These are phyloP conservation scores for Arbutus unedo DNA, from an alignment of 148 eudicot species.

Conservation along the genomic window DNA sequence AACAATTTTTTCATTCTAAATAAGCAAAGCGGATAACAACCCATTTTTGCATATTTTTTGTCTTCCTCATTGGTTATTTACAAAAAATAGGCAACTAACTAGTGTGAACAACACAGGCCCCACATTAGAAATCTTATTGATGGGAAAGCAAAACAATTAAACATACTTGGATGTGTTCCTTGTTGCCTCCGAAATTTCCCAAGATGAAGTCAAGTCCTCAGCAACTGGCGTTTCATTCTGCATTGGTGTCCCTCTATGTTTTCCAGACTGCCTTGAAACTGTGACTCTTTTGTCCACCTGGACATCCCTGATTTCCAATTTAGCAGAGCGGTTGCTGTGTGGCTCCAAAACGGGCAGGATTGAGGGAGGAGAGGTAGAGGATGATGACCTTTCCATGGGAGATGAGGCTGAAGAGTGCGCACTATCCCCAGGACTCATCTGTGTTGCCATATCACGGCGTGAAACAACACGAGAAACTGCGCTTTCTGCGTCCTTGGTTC, in stretches of 20 bases:
- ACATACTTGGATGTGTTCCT: constrained; percentile 46
- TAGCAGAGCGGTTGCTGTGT: constrained; percentile 24
- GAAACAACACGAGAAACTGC: constrained; percentile 32
- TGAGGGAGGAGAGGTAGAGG: constrained; percentile 32
- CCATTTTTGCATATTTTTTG: background rate
- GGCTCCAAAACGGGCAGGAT: constrained; percentile 18
- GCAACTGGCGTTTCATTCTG: constrained; percentile 22
- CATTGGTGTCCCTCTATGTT: constrained; percentile 19
- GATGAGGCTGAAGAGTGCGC: constrained; percentile 28
- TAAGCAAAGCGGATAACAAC: background rate
- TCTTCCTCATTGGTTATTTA: background rate
- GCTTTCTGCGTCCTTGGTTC: constrained; percentile 23
- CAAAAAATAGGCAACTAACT: background rate
- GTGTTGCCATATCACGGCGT: constrained; percentile 86
- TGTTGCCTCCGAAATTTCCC: constrained; percentile 33
- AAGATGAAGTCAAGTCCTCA: constrained; percentile 25
- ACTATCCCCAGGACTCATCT: constrained; percentile 65
- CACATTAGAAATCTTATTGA: background rate
- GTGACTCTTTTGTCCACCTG: constrained; percentile 69
- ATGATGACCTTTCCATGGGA: constrained; percentile 34
- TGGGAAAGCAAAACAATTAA: background rate
- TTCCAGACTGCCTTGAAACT: constrained; percentile 23
- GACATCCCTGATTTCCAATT: constrained; percentile 69
- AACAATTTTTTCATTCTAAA: background rate
- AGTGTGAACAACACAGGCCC: too few species aligned